phyloP scores from a whole-genome alignment of 768 basidiomycete genomes.

The Russula dissimulans region DNA sequence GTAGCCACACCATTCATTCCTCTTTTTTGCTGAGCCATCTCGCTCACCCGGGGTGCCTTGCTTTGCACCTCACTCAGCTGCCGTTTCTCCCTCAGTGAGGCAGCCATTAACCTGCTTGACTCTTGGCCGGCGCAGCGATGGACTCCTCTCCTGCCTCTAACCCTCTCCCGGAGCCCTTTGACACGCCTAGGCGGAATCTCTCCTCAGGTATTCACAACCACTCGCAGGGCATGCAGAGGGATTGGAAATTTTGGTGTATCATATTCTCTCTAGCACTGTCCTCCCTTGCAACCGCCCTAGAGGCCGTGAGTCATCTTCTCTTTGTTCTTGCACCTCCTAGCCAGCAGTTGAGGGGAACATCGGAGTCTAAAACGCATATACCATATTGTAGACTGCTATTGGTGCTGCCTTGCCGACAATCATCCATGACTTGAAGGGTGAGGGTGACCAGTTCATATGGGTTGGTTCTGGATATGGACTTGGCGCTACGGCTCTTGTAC shows the following conservation, averaged over 20 bases:
- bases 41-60: neutral
- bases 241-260: constrained; percentile 18
- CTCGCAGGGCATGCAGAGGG: constrained; percentile 1
- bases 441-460: constrained; percentile 16
- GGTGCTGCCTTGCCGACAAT: constrained; percentile 27
- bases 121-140: neutral
- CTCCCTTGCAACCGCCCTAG: constrained; percentile 1
- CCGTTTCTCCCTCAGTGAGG: too few species aligned
- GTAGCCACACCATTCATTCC: too few species aligned
- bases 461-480: constrained; percentile 23
- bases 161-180: too few species aligned
- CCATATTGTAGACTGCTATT: constrained; percentile 5
- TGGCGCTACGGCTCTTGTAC: constrained; percentile 23
- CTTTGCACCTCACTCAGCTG: neutral
- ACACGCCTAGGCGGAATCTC: too few species aligned
- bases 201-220: neutral
- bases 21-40: too few species aligned
- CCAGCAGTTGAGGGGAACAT: neutral
- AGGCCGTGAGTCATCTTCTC: constrained; percentile 3
- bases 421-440: constrained; percentile 22
- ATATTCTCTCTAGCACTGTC: constrained; percentile 15
- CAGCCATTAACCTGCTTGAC: neutral
- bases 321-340: neutral
- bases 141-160: neutral
- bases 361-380: neutral